Conservation (phyloP, 2,329 filamentous ascomycete species). For the Botrytis cinerea region DNA sequence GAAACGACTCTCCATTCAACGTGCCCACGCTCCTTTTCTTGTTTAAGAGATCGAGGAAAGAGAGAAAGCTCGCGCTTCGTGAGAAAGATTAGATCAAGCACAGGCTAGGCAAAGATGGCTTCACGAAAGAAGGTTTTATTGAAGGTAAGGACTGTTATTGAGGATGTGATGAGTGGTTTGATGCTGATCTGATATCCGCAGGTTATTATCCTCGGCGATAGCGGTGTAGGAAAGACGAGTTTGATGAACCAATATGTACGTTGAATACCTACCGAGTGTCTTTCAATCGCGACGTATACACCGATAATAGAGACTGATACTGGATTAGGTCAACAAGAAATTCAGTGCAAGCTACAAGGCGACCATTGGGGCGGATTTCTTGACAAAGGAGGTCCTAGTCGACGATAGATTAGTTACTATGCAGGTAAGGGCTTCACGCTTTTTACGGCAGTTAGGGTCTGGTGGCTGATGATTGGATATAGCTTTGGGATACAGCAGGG, state of each 20-base stretch:
- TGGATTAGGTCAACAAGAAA: constrained; percentile 92
- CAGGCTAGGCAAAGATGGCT: constrained; percentile 20
- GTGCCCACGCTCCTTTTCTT: neutral
- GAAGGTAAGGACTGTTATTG: constrained; percentile 52
- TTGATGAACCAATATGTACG: constrained; percentile 99
- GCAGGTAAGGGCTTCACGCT: constrained; percentile 63
- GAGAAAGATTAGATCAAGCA: constrained; percentile 17
- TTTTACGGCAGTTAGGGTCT: neutral
- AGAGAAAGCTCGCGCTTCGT: constrained; percentile 12
- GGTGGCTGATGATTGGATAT: constrained; percentile 45
- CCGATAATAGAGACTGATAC: constrained; percentile 29
- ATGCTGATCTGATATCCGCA: constrained; percentile 44
- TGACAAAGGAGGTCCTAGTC: constrained; percentile 96
- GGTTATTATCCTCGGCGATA: constrained; percentile 99
- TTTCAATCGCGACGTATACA: neutral
- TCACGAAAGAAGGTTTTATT: constrained; percentile 66
- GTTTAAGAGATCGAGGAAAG: neutral
- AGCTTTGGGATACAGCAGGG: constrained; percentile 98
- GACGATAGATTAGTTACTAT: constrained; percentile 98
- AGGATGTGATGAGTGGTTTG: neutral
- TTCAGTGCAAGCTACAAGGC: constrained; percentile 99
- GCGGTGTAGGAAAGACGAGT: constrained; percentile 98
- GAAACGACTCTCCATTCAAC: neutral
- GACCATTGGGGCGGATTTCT: constrained; percentile 96
- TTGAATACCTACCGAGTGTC: constrained; percentile 26